phyloP scores from a whole-genome alignment of 2,329 filamentous ascomycete genomes.

The Thielaviopsis ethacetica region DNA sequence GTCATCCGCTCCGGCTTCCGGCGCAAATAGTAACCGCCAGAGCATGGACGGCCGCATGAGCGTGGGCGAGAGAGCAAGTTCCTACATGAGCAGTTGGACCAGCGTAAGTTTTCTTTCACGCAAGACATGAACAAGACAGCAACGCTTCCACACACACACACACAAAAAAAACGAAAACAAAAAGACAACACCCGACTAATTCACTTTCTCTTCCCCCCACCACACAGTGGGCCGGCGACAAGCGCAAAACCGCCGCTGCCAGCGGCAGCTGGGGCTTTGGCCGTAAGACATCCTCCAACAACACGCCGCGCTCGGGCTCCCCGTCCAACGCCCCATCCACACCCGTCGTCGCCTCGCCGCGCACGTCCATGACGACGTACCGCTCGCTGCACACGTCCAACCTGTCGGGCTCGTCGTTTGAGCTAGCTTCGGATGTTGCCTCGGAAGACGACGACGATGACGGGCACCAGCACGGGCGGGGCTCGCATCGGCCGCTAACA shows the following conservation, averaged over 20 bases:
- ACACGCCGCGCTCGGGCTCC: slow-evolving; percentile 17
- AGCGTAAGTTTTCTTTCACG: slow-evolving; percentile 15
- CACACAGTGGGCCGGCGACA: slow-evolving; percentile 52
- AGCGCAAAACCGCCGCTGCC: slow-evolving; percentile 35
- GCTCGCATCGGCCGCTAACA: background rate
- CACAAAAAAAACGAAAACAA: background rate
- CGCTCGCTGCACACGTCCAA: slow-evolving; percentile 7
- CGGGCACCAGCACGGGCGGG: background rate
- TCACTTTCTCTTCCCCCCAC: background rate
- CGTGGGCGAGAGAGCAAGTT: slow-evolving; percentile 30
- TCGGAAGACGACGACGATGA: slow-evolving; percentile 11
- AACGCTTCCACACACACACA: background rate
- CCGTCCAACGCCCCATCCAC: slow-evolving; percentile 19
- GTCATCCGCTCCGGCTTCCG: background rate
- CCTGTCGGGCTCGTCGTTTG: slow-evolving; percentile 10
- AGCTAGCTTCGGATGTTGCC: slow-evolving; percentile 6
- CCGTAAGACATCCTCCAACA: slow-evolving; percentile 22
- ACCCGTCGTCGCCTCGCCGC: slow-evolving; percentile 15
- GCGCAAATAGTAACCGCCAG: slow-evolving; percentile 9
- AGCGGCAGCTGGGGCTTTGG: slow-evolving; percentile 27
- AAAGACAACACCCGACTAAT: no score
- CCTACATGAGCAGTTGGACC: slow-evolving; percentile 54
- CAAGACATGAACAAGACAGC: background rate
- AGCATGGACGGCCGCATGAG: slow-evolving; percentile 4
- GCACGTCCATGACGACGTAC: slow-evolving; percentile 4